Base-by-base conservation (phyloP, 1,284 basidiomycete species). In the Inonotus hispidus region DNA sequence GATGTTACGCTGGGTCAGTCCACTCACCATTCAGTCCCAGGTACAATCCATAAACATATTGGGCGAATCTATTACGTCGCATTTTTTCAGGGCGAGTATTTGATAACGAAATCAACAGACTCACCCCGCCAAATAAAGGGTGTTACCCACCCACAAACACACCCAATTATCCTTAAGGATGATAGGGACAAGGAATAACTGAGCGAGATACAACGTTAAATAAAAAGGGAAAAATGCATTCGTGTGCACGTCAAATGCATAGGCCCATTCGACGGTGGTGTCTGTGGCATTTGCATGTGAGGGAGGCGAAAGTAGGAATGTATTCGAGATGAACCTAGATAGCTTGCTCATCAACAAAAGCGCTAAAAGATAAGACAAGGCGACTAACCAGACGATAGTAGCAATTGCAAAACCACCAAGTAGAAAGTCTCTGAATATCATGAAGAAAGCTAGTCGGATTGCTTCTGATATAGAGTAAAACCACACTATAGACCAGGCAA, bases 221-320 rank as follows among this genome's bases (percentile, higher is more conserved):
- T 92, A 95, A 58, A 93, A 78, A 3, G 94, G 94, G 75, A 96
- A 96, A 80, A 97, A 97, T 3, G 92, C 87, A 70, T 97, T 97
- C 65, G 90, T 94, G 71, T 95, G 93, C 16, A 97, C 91, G 73
- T 97, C 95, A 69, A 98, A 95, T 14, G 91, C 91, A 73, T 95
- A 97, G 16, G 88, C 90, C 88, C 90, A 94, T 78, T 95, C 92
- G 49, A 95, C 89, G 14, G 76, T 73, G 23, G 89, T 85, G 67
- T 93, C 90, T 5, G 83, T 79, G 0, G 84, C 82, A 2, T 85
- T 83, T 16, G 85, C 84, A 71, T 89, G 87, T 52, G 89, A 83
- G 13, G 90, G 83, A 14, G 88, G 86, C 0, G 88, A 85, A 47
- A 92, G 74, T 21, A 93, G 79, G 0, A 85, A 77, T 43, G 74